Evolutionary conservation across 495 filamentous ascomycete genomes (phyloP), one percentile per base, ranked within the genome.

Genomic region (Glarea lozoyensis): DNA sequence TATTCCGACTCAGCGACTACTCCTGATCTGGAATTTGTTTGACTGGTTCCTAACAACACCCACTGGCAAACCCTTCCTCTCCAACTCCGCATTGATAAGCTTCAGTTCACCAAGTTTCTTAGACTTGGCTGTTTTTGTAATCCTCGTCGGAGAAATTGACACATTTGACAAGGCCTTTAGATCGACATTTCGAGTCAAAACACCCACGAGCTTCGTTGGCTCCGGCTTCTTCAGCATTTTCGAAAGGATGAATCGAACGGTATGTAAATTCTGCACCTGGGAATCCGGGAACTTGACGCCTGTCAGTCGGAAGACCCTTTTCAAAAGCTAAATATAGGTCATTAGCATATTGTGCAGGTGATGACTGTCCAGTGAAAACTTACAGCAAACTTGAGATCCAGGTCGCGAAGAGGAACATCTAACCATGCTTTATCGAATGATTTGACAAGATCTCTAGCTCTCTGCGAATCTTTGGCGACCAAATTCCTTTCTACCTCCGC

Each of bases 81-180:
- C 63, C 31, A 94, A 70, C 64, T 83, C 82, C 56, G 75, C 57
- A 55, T 85, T 75, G 55, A 94, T 88, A 21, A 88, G 53, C 75
- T 94, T 92, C 79, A 81, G 86, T 50, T 90, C 74, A 4, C 90
- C 90, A 18, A 90, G 52, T 48, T 74, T 73, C 58, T 74, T 79
- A 60, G 94, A 86, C 59, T 76, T 76, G 61, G 88, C 73, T 37
- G 76, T 72, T 17, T 71, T 72, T 16, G 75, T 84, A 38, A 82
- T 64, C 49, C 80, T 76, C 43, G 68, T 68, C 3, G 57, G 49
- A 40, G 66, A 70, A 9, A 94, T 61, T 49, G 69, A 72, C 31
- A 96, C 80, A 57, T 95, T 95, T 37, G 79, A 68, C 23, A 88
- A 59, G 2, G 52, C 52, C 6, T 58, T 45, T 22, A 86, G 58